Evolutionary conservation across 352 stramenopile species (phyloP).

Genomic region (Vaucheria bursata): DNA sequence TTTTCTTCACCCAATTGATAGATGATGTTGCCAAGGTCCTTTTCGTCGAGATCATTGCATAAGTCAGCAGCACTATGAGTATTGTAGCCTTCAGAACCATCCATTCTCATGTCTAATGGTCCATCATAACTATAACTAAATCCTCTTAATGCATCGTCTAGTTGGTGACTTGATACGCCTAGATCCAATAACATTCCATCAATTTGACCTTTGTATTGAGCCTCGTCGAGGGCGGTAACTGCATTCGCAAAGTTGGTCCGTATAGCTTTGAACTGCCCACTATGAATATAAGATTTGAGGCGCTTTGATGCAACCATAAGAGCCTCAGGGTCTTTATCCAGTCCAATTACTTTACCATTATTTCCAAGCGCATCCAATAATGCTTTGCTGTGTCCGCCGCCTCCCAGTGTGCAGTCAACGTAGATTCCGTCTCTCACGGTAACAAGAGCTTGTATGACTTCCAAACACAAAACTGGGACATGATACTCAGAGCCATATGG

Average conservation of each 20-base stretch:
- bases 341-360: slow-evolving; percentile 60
- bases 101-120: slow-evolving; percentile 70
- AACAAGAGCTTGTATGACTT: slow-evolving; percentile 45
- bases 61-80: slow-evolving; percentile 57
- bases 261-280: slow-evolving; percentile 49
- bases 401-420: slow-evolving; percentile 69
- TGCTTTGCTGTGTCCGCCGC: slow-evolving; percentile 63
- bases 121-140: slow-evolving; percentile 69
- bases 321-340: slow-evolving; percentile 64
- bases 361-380: slow-evolving; percentile 55
- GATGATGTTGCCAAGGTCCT: slow-evolving; percentile 53
- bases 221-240: slow-evolving; percentile 7
- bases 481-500: slow-evolving; percentile 29
- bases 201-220: neutral
- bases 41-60: slow-evolving; percentile 61
- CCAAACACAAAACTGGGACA: slow-evolving; percentile 25
- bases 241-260: slow-evolving; percentile 37
- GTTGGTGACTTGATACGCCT: slow-evolving; percentile 69
- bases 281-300: slow-evolving; percentile 35
- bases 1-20: slow-evolving; percentile 57
- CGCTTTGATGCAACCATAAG: slow-evolving; percentile 54
- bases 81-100: neutral
- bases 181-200: slow-evolving; percentile 68
- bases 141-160: slow-evolving; percentile 55
- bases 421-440: slow-evolving; percentile 53